phyloP scores from a whole-genome alignment of 192 early-diverging fungal species.

The Tieghemiomyces parasiticus region DNA sequence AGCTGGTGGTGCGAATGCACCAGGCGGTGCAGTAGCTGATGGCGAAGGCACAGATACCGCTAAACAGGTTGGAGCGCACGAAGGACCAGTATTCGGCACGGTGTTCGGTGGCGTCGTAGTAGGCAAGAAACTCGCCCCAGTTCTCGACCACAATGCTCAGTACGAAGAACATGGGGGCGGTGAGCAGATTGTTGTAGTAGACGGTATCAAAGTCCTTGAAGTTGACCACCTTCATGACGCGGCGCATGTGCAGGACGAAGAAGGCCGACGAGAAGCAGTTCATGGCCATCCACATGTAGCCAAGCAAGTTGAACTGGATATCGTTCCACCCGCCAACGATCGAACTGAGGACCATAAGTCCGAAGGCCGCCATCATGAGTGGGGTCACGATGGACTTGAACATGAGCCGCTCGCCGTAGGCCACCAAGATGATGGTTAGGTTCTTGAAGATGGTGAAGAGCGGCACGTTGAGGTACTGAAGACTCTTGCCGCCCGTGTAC shows the following conservation, averaged over 20 bases:
- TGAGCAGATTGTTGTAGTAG: slow-evolving; percentile 91
- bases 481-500: slow-evolving; percentile 88
- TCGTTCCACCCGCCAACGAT: slow-evolving; percentile 78
- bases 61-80: slow-evolving; percentile 54
- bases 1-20: slow-evolving; percentile 42
- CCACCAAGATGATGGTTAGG: slow-evolving; percentile 93
- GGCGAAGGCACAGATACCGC: slow-evolving; percentile 70
- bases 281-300: slow-evolving; percentile 78
- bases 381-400: slow-evolving; percentile 69
- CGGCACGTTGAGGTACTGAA: slow-evolving; percentile 85
- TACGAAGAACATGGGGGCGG: slow-evolving; percentile 59
- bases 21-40: slow-evolving; percentile 70
- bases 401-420: slow-evolving; percentile 78
- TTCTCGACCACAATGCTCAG: slow-evolving; percentile 55
- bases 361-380: slow-evolving; percentile 69
- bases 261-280: slow-evolving; percentile 86
- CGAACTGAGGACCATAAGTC: slow-evolving; percentile 73
- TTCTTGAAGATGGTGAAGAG: slow-evolving; percentile 98
- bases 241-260: slow-evolving; percentile 83
- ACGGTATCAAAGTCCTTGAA: slow-evolving; percentile 99
- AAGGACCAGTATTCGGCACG: slow-evolving; percentile 44
- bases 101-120: slow-evolving; percentile 32
- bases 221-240: slow-evolving; percentile 68
- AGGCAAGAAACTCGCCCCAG: slow-evolving; percentile 34
- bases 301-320: slow-evolving; percentile 36